A percentile compares a stretch with the other conserved stretches of the same genome.
Conservation (phyloP, 495 filamentous ascomycete species). For the Penicillium soppii region DNA sequence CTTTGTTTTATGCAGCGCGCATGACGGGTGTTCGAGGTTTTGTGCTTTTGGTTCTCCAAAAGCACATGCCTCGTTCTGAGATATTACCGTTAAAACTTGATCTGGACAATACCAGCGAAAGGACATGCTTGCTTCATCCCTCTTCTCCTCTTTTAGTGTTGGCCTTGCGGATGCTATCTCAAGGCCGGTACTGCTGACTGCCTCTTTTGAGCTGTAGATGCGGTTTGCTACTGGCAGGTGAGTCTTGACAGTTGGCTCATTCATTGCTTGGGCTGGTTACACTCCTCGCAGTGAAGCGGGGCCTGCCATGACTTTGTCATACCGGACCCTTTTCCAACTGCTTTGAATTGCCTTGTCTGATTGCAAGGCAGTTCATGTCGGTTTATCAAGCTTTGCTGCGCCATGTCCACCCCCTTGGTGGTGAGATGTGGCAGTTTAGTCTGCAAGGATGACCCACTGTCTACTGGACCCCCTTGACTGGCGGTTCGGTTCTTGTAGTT, state of each 20-base stretch:
- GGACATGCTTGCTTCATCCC: constrained; percentile 41
- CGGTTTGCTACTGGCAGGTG: constrained; percentile 16
- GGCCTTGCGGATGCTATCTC: constrained; percentile 3
- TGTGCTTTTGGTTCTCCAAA: constrained; percentile 12
- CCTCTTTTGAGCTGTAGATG: constrained; percentile 11
- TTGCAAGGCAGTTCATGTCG: too few relatives aligned
- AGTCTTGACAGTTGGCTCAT: neutral
- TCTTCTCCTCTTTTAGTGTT: constrained; percentile 11
- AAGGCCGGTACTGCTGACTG: constrained; percentile 16
- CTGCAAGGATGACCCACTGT: neutral
- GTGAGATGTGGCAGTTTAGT: neutral
- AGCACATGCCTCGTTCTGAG: constrained; percentile 41
- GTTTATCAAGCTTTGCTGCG: too few relatives aligned
- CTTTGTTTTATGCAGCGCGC: constrained; percentile 19
- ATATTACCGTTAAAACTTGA: constrained; percentile 54
- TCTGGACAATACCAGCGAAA: constrained; percentile 57
- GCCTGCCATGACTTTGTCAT: neutral
- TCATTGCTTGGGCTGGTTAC: neutral
- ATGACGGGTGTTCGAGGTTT: constrained; percentile 42
- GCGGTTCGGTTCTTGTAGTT: too few relatives aligned
- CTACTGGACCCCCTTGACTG: neutral
- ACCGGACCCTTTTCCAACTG: neutral
- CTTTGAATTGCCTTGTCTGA: too few relatives aligned
- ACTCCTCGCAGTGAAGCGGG: neutral
- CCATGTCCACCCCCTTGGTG: too few relatives aligned